Conservation (phyloP, 805 yeast genomes). For the Helenozyma baotianmanensis region DNA sequence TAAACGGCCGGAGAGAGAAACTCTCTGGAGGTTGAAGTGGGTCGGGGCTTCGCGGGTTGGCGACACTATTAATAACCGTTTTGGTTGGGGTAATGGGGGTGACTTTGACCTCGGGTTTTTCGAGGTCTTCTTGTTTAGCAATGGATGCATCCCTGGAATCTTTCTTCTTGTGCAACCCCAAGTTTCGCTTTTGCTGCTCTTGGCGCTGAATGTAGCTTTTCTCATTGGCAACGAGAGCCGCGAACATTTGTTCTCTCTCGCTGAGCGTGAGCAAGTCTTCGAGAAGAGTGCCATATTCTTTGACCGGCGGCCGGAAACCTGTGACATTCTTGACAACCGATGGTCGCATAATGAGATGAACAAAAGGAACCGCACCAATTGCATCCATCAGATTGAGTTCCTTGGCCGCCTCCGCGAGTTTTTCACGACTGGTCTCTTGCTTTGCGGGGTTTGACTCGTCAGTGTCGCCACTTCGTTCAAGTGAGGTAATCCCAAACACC, state of each 20-base stretch:
- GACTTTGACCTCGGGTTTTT: slow-evolving; percentile 1
- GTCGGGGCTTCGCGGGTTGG: slow-evolving; percentile 13
- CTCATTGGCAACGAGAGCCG: slow-evolving; percentile 8
- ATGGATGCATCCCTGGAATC: slow-evolving; percentile 3
- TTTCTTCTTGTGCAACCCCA: slow-evolving; percentile 17
- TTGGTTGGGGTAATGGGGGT: slow-evolving; percentile 2
- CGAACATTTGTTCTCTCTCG: slow-evolving; percentile 13
- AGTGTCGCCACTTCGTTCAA: slow-evolving; percentile 22
- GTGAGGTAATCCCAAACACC: slow-evolving; percentile 19
- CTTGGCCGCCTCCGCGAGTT: slow-evolving; percentile 4
- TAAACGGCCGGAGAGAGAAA: slow-evolving; percentile 38
- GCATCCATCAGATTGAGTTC: slow-evolving; percentile 31
- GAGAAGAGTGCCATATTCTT: slow-evolving; percentile 22
- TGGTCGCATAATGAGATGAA: slow-evolving; percentile 39
- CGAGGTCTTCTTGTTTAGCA: background rate
- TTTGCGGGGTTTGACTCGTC: slow-evolving; percentile 18
- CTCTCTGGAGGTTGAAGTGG: slow-evolving; percentile 27
- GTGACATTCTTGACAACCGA: slow-evolving; percentile 29
- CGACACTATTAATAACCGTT: background rate
- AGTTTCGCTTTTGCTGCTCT: slow-evolving; percentile 25
- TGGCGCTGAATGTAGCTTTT: slow-evolving; percentile 18
- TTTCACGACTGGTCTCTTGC: slow-evolving; percentile 1
- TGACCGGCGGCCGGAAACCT: slow-evolving; percentile 39
- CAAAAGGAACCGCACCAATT: slow-evolving; percentile 36
- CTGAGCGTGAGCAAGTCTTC: slow-evolving; percentile 24